Base-by-base conservation (phyloP, 331 rosid genomes). In the Quercus lobata region DNA sequence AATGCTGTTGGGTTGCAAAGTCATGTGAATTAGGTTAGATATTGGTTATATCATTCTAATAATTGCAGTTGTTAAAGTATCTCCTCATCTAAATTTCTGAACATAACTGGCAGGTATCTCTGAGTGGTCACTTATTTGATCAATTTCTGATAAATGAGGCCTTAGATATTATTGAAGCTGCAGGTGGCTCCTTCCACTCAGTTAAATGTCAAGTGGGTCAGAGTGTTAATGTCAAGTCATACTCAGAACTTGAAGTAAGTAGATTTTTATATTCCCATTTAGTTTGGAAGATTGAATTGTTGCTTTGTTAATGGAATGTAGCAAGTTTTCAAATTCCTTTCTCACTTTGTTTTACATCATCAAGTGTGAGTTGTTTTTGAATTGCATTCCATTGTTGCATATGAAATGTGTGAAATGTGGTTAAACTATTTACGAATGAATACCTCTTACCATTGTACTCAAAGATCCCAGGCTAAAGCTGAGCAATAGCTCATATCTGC, bases 221-320 rank as follows among this genome's bases (percentile, higher is more conserved):
- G 83, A 89, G 94, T 84, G 87, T 86, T 57, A 24, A 90, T 55
- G 86, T 86, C 62, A 80, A 63, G 81, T 95, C 99, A 74, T 88
- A 78, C 83, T 95, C 99, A 4, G 99, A 95, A 75, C 96, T 95
- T 76, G 93, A 95, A 91, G 99, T 95, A 81, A 93, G 94, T 72
- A 77, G 19, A 57, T 68, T 52, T 78, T 46, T 68, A 41, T 72
- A 41, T 74, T 76, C 69, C 75, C 73, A 55, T 74, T 60, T 46
- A 61, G 53, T 54, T n/a, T 57, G 52, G 37, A 6, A 58, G 53
- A 81, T 58, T 1, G 1, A 68, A 34, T 68, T 34, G 1, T 8
- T 19, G 17, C 27, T 5, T 34, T 18, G 57, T 6, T 71, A 18
- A 1, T 46, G 17, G 12, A 8, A 22, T 15, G 27, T 72, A 7